These are phyloP conservation scores for Rubus parviflorus DNA, from an alignment of 306 rosid genomes.

Conservation along the genomic window DNA sequence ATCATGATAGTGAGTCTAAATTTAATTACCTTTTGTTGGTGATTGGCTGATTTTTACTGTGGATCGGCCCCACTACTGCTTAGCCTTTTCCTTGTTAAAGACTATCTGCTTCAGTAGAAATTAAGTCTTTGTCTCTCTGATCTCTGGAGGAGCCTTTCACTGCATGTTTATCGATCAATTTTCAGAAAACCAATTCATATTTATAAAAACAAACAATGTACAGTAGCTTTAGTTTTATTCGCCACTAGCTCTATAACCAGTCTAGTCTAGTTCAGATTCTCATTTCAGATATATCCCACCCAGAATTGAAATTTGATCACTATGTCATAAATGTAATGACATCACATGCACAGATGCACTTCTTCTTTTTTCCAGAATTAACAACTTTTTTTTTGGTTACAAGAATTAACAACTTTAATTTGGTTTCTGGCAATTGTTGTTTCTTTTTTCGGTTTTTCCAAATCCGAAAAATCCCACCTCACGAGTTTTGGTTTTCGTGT, in stretches of 20 bases:
- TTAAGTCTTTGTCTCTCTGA: not conserved
- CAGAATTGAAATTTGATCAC: not conserved
- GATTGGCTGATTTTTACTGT: conserved; percentile 6
- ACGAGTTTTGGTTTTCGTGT: conserved; percentile 7
- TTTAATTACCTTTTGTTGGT: not conserved
- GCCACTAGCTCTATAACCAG: not conserved
- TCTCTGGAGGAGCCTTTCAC: not conserved
- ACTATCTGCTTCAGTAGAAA: not conserved
- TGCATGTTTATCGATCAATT: not conserved
- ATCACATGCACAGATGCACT: not conserved
- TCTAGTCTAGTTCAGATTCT: not conserved
- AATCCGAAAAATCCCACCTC: conserved; percentile 9
- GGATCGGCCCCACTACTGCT: not conserved
- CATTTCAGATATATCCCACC: not conserved
- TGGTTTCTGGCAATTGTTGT: not conserved
- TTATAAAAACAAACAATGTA: not conserved
- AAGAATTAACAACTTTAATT: not conserved
- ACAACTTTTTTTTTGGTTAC: too few relatives aligned
- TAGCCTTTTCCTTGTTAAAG: not conserved
- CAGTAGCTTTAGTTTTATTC: not conserved
- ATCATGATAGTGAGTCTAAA: not conserved
- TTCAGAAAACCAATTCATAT: not conserved
- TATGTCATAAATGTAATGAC: not conserved
- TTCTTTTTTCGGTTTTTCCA: not conserved
- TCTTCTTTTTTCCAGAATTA: not conserved